A percentile compares a stretch with the other conserved stretches of the same genome.
phyloP scores from a whole-genome alignment of 2,329 filamentous ascomycete genomes.

The Amauroascus niger region DNA sequence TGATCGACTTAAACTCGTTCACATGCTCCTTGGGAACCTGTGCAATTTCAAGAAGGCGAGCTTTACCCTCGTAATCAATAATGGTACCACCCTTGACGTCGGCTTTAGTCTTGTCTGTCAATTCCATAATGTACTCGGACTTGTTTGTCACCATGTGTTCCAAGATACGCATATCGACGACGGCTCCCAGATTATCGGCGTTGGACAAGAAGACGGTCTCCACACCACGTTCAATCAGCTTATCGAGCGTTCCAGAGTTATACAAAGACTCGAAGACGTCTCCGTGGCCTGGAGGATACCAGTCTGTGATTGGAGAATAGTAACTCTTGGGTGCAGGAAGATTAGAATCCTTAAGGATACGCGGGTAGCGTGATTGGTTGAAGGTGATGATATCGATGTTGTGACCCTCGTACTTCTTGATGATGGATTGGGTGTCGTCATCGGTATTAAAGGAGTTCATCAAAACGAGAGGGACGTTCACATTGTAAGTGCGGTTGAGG shows the following conservation, averaged over 20 bases:
- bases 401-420: constrained; percentile 99
- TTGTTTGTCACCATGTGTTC: constrained; percentile 99
- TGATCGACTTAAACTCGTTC: constrained; percentile 99
- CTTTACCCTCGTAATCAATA: constrained; percentile 96
- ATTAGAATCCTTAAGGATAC: constrained; percentile 95
- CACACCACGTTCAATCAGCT: constrained; percentile 88
- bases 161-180: constrained; percentile 93
- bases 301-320: constrained; percentile 82
- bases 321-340: constrained; percentile 87
- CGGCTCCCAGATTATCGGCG: constrained; percentile 94
- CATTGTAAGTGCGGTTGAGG: constrained; percentile 94
- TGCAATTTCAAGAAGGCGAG: constrained; percentile 93
- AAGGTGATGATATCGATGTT: constrained; percentile 99
- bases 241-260: constrained; percentile 96
- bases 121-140: constrained; percentile 98
- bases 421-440: constrained; percentile 93
- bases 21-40: constrained; percentile 99
- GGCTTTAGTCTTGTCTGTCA: constrained; percentile 99
- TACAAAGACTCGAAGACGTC: constrained; percentile 99
- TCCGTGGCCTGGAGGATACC: constrained; percentile 98
- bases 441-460: constrained; percentile 99
- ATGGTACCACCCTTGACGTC: constrained; percentile 99
- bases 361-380: constrained; percentile 98
- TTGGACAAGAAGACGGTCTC: constrained; percentile 99
- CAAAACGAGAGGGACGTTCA: constrained; percentile 95